phyloP scores from a whole-genome alignment of 306 rosid genomes.

The Acmispon strigosus region DNA sequence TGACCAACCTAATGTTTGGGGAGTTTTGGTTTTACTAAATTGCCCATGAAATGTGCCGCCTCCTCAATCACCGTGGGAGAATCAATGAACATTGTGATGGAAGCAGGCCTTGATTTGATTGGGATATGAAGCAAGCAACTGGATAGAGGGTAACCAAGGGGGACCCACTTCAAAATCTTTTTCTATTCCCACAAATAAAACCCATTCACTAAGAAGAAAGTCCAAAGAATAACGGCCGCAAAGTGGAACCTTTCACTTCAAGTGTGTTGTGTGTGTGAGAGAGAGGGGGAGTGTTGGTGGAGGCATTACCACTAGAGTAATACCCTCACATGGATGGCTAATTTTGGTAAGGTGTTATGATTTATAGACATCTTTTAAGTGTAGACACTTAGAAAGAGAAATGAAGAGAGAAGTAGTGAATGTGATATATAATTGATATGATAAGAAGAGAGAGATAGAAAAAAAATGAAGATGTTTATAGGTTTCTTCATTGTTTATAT shows the following conservation, averaged over 20 bases:
- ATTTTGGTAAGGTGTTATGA: no score
- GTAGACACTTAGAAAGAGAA: no score
- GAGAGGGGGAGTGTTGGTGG: not conserved
- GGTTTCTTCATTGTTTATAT: no score
- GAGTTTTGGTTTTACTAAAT: not conserved
- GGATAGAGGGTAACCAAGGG: conserved; percentile 1
- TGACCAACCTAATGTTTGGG: not conserved
- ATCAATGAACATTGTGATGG: not conserved
- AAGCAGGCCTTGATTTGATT: conserved; percentile 35
- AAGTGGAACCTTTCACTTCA: conserved; percentile 49
- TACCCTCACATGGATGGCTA: no score
- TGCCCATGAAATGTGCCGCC: not conserved
- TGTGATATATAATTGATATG: no score
- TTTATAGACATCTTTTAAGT: no score
- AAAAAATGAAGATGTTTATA: no score
- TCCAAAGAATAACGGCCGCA: conserved; percentile 57
- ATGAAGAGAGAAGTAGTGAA: no score
- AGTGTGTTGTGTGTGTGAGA: conserved; percentile 12
- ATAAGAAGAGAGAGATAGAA: no score
- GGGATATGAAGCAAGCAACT: conserved; percentile 32
- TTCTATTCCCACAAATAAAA: not conserved
- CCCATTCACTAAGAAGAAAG: conserved; percentile 20
- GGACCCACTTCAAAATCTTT: conserved; percentile 27
- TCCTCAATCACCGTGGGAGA: conserved; percentile 5
- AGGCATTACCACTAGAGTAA: no score